Percentiles rank a stretch among this genome's conserved stretches.
Conservation (phyloP, 2,329 filamentous ascomycete genomes). For the Venturia oleaginea region DNA sequence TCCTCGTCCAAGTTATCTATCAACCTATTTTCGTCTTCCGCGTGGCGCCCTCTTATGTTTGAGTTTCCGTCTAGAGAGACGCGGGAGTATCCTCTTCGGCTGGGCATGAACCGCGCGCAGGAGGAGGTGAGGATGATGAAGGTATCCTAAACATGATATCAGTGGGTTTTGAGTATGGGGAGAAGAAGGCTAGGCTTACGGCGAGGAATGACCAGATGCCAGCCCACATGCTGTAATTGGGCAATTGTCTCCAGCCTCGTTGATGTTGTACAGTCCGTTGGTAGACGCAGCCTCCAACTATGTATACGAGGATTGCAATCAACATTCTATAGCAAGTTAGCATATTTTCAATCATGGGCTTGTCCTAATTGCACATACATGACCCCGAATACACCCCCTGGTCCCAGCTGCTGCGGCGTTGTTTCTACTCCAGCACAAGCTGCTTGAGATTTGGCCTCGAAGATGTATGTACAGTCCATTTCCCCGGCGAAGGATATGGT, state of each 20-base stretch:
- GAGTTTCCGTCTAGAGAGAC: conserved; percentile 37
- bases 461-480: conserved; percentile 91
- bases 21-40: conserved; percentile 82
- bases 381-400: conserved; percentile 73
- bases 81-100: conserved; percentile 57
- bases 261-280: conserved; percentile 91
- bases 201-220: conserved; percentile 75
- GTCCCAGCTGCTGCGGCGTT: conserved; percentile 52
- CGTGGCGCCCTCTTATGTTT: conserved; percentile 34
- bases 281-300: conserved; percentile 89
- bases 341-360: background rate
- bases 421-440: conserved; percentile 67
- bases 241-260: conserved; percentile 87
- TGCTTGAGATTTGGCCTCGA: conserved; percentile 78
- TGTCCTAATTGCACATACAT: conserved; percentile 56
- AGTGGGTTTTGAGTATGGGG: background rate
- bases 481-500: conserved; percentile 69
- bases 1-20: conserved; percentile 97
- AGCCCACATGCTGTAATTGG: conserved; percentile 90
- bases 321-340: conserved; percentile 31
- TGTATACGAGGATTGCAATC: conserved; percentile 75
- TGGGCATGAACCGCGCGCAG: conserved; percentile 57
- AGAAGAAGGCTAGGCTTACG: conserved; percentile 41
- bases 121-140: conserved; percentile 61
- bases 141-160: conserved; percentile 36